Evolutionary conservation across 257 asterid genomes (phyloP), one percentile per base, ranked within the genome.

Genomic region (Solanum tarapatanum): DNA sequence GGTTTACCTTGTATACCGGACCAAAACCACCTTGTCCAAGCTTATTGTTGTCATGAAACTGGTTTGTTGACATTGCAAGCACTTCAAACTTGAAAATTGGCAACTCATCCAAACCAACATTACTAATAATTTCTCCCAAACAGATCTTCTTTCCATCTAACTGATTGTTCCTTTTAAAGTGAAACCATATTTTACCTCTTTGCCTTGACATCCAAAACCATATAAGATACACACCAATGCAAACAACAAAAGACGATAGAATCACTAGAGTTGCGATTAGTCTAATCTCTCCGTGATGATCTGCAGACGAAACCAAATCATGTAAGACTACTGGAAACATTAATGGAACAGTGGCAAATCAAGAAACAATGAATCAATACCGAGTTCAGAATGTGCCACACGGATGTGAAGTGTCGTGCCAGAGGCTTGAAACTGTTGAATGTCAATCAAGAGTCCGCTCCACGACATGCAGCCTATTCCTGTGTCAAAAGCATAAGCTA

Each of bases 21-120:
- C 96, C 94, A 87, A 93, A 94, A 87, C 95, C 96, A 73, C 98
- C 96, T 90, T 90, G 84, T 86, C 96, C 98, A 32, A 94, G 93
- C 88, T 91, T 93, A 58, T 90, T 85, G 62, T 64, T 70, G 1
- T 90, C 87, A 45, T 90, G 73, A 70, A 92, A 94, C 14, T 89
- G 89, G 26, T 89, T 82, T 32, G 95, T 92, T 7, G 97, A 93
- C 41, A 64, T 89, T 28, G 92, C 91, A 24, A 94, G 89, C n/a
- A 87, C 84, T 84, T 91, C 91, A 28, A 94, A 92, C n/a, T 72
- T 82, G 89, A 90, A 94, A 12, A 91, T 45, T 5, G 94, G 94
- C 35, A 94, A 58, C 88, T 93, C 95, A 83, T 84, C 87, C 16
- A 84, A 21, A 64, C 66, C 74, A 35, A 12, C 26, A 62, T 58